Evolutionary conservation across 331 rosid species (phyloP).

Genomic region (Quercus lobata): DNA sequence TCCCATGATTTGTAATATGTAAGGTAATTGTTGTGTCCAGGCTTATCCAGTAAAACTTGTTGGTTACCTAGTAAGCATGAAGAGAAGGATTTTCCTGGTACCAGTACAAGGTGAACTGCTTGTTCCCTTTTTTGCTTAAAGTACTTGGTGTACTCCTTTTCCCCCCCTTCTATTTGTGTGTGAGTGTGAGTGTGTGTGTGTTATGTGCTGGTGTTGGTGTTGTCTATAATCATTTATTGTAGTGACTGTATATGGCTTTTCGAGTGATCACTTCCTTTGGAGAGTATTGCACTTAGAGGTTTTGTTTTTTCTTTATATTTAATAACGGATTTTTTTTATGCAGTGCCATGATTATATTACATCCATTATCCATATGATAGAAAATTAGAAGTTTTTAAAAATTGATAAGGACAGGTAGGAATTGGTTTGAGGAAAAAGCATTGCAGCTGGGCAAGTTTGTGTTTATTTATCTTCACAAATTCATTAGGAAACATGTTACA

Average conservation of each 20-base stretch:
- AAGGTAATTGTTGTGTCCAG: constrained; percentile 37
- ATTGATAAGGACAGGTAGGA: background rate
- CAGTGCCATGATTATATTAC: background rate
- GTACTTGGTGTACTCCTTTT: constrained; percentile 1
- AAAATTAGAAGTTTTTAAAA: background rate
- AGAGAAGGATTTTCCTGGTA: constrained; percentile 42
- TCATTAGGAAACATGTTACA: background rate
- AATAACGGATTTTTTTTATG: no score
- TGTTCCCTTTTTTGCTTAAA: constrained; percentile 13
- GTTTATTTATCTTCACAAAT: background rate
- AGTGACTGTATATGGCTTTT: background rate
- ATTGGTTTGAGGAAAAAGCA: background rate
- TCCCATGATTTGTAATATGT: background rate
- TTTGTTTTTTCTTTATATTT: no score
- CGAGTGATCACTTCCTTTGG: background rate
- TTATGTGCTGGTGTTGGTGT: background rate
- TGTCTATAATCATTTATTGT: background rate
- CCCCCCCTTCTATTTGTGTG: background rate
- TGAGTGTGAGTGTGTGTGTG: background rate
- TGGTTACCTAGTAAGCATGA: constrained; percentile 43
- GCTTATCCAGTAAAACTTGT: constrained; percentile 51
- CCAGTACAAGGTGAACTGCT: constrained; percentile 54
- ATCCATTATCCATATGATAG: background rate
- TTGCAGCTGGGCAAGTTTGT: background rate
- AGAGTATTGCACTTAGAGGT: background rate